Evolutionary conservation across 176 grass and related monocot species (phyloP).

Genomic region (Oryza meyeriana): DNA sequence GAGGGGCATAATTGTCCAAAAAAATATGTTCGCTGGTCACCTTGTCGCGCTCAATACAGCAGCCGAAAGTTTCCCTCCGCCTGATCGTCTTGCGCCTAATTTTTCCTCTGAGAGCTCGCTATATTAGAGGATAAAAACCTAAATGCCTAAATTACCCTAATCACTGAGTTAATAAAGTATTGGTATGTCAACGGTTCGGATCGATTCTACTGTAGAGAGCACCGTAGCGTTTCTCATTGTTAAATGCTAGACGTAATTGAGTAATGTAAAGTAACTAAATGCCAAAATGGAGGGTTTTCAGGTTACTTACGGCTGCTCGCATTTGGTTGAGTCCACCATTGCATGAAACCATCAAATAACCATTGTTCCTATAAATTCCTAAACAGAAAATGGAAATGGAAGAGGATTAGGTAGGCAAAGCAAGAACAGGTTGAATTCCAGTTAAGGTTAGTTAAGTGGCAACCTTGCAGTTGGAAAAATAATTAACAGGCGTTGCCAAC

Average conservation of each 20-base stretch:
- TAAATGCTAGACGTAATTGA: background rate
- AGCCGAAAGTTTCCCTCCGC: no score
- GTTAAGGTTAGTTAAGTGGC: background rate
- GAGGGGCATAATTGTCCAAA: no score
- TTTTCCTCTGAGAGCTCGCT: no score
- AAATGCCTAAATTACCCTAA: no score
- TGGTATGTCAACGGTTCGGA: no score
- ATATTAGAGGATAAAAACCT: no score
- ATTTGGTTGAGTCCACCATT: constrained; percentile 91
- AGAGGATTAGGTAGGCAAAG: background rate
- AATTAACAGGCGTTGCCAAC: background rate
- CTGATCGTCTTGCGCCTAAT: no score
- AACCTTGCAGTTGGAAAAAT: background rate
- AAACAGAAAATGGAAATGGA: constrained; percentile 6
- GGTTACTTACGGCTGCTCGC: constrained; percentile 60
- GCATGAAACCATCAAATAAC: constrained; percentile 79
- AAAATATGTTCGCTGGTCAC: no score
- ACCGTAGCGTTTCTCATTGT: no score
- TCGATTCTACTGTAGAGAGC: no score
- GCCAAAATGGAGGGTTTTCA: background rate
- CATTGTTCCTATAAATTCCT: constrained; percentile 77
- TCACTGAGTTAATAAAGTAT: no score
- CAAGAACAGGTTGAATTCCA: background rate
- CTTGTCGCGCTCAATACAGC: no score
- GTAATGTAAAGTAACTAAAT: background rate